Percentiles rank a stretch among this genome's conserved stretches.
phyloP scores from a whole-genome alignment of 2,329 filamentous ascomycete species.

The Penicillium sp. region DNA sequence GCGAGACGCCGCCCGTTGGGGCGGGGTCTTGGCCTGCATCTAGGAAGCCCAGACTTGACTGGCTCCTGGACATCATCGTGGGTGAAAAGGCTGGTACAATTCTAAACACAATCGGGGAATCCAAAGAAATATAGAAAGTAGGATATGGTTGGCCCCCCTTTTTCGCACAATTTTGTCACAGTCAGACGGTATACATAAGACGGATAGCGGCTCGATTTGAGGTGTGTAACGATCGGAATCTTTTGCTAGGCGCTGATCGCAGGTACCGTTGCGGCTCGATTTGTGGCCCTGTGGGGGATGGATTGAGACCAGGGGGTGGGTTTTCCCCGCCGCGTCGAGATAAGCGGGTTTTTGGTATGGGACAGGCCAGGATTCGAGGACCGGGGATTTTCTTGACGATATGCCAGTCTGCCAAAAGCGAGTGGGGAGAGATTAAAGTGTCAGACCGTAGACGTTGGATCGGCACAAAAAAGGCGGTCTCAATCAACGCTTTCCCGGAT shows the following conservation, averaged over 20 bases:
- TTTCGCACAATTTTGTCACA: background rate
- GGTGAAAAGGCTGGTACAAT: conserved; percentile 5
- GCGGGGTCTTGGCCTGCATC: conserved; percentile 34
- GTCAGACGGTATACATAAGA: background rate
- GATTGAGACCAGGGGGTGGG: conserved; percentile 3
- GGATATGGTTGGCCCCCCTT: background rate
- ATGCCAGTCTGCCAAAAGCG: background rate
- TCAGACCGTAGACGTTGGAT: conserved; percentile 18
- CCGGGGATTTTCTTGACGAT: background rate
- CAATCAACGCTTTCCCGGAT: conserved; percentile 16
- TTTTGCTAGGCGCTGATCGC: conserved; percentile 4
- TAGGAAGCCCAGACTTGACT: conserved; percentile 39
- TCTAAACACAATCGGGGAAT: background rate
- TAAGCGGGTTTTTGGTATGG: conserved; percentile 1
- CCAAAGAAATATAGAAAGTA: background rate
- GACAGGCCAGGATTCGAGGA: background rate
- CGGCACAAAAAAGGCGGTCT: conserved; percentile 26
- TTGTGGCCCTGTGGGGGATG: conserved; percentile 6
- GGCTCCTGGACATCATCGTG: conserved; percentile 41
- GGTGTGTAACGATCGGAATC: conserved; percentile 8
- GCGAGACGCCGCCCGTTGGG: conserved; percentile 27
- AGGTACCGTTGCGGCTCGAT: conserved; percentile 12
- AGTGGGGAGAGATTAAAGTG: conserved; percentile 10
- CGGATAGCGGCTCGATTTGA: conserved; percentile 2
- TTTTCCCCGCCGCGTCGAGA: conserved; percentile 10